Conservation (phyloP, 495 filamentous ascomycete genomes). For the Polyplosphaeria fusca region DNA sequence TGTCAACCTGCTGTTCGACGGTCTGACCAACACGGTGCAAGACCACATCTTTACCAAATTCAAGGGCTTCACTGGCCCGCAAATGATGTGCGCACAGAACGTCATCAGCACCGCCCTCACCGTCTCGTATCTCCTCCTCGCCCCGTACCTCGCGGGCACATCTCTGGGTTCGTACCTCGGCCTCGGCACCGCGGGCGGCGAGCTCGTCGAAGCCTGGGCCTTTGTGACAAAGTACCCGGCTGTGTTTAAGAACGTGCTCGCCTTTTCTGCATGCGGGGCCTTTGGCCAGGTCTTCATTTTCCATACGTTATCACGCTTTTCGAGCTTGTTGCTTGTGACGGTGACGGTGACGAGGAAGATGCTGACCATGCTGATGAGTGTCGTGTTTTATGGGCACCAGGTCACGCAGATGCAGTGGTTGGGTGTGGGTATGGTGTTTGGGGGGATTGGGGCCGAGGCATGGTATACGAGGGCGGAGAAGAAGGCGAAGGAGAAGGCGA, state of each 20-base stretch:
- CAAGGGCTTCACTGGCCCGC: conserved; percentile 77
- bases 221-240: conserved; percentile 76
- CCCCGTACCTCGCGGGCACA: conserved; percentile 70
- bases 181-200: conserved; percentile 63
- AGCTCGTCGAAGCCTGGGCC: conserved; percentile 71
- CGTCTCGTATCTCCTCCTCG: conserved; percentile 66
- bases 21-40: conserved; percentile 92
- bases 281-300: conserved; percentile 97
- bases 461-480: conserved; percentile 80
- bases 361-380: conserved; percentile 96
- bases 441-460: conserved; percentile 89
- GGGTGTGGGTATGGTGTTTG: conserved; percentile 88
- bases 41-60: conserved; percentile 86
- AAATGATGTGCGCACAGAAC: conserved; percentile 99
- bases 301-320: conserved; percentile 89
- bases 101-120: conserved; percentile 75
- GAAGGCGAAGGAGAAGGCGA: conserved; percentile 56
- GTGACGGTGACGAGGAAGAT: conserved; percentile 98
- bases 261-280: conserved; percentile 88
- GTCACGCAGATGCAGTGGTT: conserved; percentile 84
- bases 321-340: conserved; percentile 85
- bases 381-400: conserved; percentile 89
- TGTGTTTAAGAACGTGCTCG: conserved; percentile 79
- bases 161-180: conserved; percentile 63
- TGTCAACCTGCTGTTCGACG: conserved; percentile 94